These are phyloP conservation scores for Prunus yedoensis DNA, from an alignment of 331 rosid genomes.

Conservation along the genomic window DNA sequence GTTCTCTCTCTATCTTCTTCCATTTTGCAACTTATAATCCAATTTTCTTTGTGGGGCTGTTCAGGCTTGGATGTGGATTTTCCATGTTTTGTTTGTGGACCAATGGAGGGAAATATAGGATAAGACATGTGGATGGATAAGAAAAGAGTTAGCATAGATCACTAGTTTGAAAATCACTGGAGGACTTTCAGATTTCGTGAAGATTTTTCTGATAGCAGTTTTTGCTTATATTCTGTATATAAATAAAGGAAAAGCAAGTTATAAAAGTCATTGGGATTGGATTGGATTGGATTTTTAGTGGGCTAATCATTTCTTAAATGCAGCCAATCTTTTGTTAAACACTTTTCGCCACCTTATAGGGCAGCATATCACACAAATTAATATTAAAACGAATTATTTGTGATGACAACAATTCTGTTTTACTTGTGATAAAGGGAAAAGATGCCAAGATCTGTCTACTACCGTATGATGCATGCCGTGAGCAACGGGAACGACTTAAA, in stretches of 20 bases:
- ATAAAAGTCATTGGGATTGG: not conserved
- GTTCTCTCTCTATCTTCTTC: not conserved
- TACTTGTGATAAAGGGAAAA: not conserved
- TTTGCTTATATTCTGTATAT: not conserved
- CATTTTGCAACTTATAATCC: not conserved
- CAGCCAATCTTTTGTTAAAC: not conserved
- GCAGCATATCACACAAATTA: not conserved
- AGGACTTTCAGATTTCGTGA: not conserved
- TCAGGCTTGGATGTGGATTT: not conserved
- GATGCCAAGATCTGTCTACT: not conserved
- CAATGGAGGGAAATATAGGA: not conserved
- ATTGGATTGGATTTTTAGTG: not conserved
- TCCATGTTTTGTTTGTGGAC: slow-evolving; percentile 10
- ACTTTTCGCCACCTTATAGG: not conserved
- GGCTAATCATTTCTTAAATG: not conserved
- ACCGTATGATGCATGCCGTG: not conserved
- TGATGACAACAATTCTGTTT: not conserved
- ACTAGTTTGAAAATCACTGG: not conserved
- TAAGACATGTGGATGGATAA: not conserved
- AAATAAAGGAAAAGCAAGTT: not conserved
- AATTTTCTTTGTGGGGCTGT: not conserved
- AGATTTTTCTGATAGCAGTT: not conserved
- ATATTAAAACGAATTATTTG: not conserved
- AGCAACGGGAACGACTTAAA: not conserved
- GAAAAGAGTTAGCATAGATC: not conserved